phyloP scores from a whole-genome alignment of 352 stramenopile genomes.

The Phytophthora nicotianae region DNA sequence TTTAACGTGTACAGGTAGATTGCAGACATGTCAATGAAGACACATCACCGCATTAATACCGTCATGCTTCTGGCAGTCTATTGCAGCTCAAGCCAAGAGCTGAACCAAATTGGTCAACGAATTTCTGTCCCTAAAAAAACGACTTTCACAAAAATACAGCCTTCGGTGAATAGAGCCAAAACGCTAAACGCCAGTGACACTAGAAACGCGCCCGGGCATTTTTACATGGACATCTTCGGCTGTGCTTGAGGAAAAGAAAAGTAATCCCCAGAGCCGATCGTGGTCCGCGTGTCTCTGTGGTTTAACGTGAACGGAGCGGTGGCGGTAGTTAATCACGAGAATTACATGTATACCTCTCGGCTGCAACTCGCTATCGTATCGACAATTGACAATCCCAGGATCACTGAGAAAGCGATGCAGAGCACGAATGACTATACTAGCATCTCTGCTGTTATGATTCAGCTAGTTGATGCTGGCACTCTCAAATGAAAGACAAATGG shows the following conservation, averaged over 20 bases:
- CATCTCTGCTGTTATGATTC: neutral
- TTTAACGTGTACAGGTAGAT: too few relatives aligned
- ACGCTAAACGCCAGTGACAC: conserved; percentile 14
- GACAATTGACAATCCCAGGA: neutral
- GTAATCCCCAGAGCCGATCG: conserved; percentile 15
- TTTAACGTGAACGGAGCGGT: conserved; percentile 21
- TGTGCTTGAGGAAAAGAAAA: conserved; percentile 28
- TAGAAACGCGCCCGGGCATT: conserved; percentile 34
- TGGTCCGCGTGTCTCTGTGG: conserved; percentile 22
- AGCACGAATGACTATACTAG: too few relatives aligned
- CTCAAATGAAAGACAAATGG: neutral
- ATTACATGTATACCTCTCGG: neutral
- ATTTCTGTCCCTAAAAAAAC: too few relatives aligned
- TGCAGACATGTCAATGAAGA: too few relatives aligned
- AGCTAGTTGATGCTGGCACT: neutral
- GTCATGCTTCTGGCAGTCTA: too few relatives aligned
- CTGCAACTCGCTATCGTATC: neutral
- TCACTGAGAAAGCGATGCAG: neutral
- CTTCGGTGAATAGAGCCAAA: too few relatives aligned
- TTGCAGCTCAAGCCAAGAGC: too few relatives aligned
- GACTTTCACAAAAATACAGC: too few relatives aligned
- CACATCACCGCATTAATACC: too few relatives aligned
- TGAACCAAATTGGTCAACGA: too few relatives aligned
- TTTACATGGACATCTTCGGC: conserved; percentile 39
- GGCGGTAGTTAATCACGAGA: neutral